Conservation (phyloP, 768 basidiomycete genomes). For the Floccularia luteovirens region DNA sequence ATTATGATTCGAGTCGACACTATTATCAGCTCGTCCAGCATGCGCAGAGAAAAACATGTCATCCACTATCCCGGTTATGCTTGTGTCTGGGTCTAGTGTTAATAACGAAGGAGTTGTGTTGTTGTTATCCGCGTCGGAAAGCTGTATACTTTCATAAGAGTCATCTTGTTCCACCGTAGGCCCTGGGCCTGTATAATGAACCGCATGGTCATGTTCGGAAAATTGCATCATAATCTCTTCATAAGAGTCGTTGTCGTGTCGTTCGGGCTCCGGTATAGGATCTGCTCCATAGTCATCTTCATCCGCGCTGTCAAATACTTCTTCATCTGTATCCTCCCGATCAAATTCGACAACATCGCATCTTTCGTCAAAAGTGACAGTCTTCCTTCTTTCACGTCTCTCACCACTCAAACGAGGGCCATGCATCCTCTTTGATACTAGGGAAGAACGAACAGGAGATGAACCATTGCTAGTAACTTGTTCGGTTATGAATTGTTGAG, state of each 20-base stretch:
- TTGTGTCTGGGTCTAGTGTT: conserved; percentile 40
- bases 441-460: conserved; percentile 57
- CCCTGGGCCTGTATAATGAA: neutral
- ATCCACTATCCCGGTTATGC: conserved; percentile 66
- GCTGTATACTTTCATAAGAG: conserved; percentile 37
- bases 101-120: conserved; percentile 23
- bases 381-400: conserved; percentile 57
- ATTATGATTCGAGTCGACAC: conserved; percentile 16
- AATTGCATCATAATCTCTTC: conserved; percentile 8
- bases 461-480: conserved; percentile 17
- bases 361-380: conserved; percentile 71
- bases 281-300: conserved; percentile 20
- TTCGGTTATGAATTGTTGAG: conserved; percentile 16
- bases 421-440: conserved; percentile 66
- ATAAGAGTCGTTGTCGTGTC: conserved; percentile 10
- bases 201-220: too few relatives aligned
- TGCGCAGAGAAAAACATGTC: conserved; percentile 50
- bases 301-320: conserved; percentile 16
- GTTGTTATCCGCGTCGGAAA: conserved; percentile 32
- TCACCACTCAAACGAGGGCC: conserved; percentile 61
- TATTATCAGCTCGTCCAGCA: conserved; percentile 14
- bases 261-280: conserved; percentile 4
- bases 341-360: conserved; percentile 84
- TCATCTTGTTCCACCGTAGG: conserved; percentile 9
- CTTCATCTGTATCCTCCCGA: conserved; percentile 33